Base-by-base conservation (phyloP, 768 basidiomycete species). In the Strobilomyces echinocephalus region DNA sequence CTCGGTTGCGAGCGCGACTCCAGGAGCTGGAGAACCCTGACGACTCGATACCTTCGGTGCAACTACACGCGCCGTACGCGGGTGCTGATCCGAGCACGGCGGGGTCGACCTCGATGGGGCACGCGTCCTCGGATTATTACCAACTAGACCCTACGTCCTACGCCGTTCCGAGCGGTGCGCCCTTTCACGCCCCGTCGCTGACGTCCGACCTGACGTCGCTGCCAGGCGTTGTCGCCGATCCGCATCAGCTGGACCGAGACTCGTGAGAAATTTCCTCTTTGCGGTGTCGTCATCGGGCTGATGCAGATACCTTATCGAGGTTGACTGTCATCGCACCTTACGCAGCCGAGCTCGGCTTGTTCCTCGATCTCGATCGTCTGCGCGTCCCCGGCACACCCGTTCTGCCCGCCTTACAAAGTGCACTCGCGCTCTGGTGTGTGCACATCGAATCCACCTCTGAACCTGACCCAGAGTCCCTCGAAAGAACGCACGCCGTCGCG, bases 341-440 rank as follows among this genome's bases (percentile, higher is more conserved):
- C 59, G 75, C 79, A 0, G 64, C 73, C 34, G 77, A 82, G 59
- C 76, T 87, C 53, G 85, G 85, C 5, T 82, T 89, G 62, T 90
- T 88, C 67, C 78, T 91, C 51, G 68, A 82, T 56, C 42, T 69
- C 4, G 58, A 68, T 6, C 76, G 81, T 4, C 80, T 87, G 52
- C 70, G 73, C 5, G 63, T 72, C 38, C 61, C 74, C 8, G 66
- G 72, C 10, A 57, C 66, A 15, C 74, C 74, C 8, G 75, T 81
- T 31, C 69, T 79, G 5, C 76, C 78, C 10, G 77, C 78, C 5
- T 68, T 84, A 5, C 69, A 79, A 34, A 78, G 71, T 54, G 72
- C 71, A 5, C 74, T 81, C 1, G 79, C 78, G 44, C 72, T 86
- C 1, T 78, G 81, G 73, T 82, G 80, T 9, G 64, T 74, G 34